Evolutionary conservation across 306 rosid genomes (phyloP), one percentile per base, ranked within the genome.

Genomic region (Oemleria cerasiformis): DNA sequence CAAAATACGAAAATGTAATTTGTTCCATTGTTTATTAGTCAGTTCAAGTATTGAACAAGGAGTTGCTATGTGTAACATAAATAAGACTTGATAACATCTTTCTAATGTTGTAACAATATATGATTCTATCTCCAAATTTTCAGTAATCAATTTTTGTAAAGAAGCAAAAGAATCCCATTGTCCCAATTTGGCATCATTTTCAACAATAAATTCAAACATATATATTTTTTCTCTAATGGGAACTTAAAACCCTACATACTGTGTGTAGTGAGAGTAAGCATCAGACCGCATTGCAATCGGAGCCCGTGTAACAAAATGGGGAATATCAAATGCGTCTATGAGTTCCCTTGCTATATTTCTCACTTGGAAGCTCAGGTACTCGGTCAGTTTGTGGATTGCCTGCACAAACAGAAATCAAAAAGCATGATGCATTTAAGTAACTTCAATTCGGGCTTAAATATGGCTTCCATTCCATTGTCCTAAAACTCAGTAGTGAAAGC

Each of bases 381-480:
- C 92, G 4, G 92, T 2, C 42, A 91, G 92, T 70, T 94, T 94
- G 83, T 94, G 96, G 73, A 94, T 94, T 42, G 98, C 98, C 98
- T 91, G 84, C 62, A 53, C 68, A 79, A 65, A 65, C 54, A 51
- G 34, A 56, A 61, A 72, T 63, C 38, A 74, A 21, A 51, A 51
- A 21, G 64, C 13, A 39, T 42, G 15, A 21, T 41, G 13, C 20
- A 21, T 60, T 61, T 16, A 17, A 16, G 45, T 5, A 54, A 19
- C 25, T 8, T 44, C 59, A 30, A 15, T 20, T 65, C 40, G 12
- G 61, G 42, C 16, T 63, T 39, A 11, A 8, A 36, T 20, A 13
- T 23, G 11, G 67, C 15, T 30, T 30, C 43, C 25, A 6, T 30
- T 48, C 57, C 40, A 3, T 23, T 17, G 7, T 8, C 16, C 36